Percentiles rank a stretch among this genome's conserved stretches.
phyloP scores from a whole-genome alignment of 75 land plant genomes.

The Cupressus sempervirens region DNA sequence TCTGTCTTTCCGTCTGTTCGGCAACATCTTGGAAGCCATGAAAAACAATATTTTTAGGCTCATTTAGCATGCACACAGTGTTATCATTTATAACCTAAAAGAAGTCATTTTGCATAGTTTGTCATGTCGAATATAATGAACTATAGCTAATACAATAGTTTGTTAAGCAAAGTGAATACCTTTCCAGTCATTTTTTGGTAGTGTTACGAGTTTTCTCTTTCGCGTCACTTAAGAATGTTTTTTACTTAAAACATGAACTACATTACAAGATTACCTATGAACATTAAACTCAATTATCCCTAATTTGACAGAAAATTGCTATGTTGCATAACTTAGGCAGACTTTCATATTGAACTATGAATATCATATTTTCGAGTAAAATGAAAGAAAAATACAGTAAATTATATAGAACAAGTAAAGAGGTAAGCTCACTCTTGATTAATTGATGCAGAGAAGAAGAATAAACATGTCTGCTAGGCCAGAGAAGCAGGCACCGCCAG shows the following conservation, averaged over 20 bases:
- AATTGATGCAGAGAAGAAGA: constrained; percentile 6
- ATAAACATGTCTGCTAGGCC: constrained; percentile 60
- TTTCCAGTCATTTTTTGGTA: neutral
- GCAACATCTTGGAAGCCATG: too few species aligned
- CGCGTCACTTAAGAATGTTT: neutral
- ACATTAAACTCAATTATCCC: neutral
- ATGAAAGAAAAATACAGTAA: neutral
- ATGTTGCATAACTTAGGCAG: neutral
- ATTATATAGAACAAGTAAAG: neutral
- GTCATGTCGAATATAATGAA: too few species aligned
- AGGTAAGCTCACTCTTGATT: neutral
- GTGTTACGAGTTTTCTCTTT: neutral
- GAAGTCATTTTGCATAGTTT: too few species aligned
- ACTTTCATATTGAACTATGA: neutral
- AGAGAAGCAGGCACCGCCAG: constrained; percentile 87
- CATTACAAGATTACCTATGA: neutral
- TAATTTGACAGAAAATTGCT: neutral
- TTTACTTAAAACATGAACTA: neutral
- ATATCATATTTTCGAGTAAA: neutral
- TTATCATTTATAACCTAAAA: too few species aligned
- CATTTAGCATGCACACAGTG: too few species aligned
- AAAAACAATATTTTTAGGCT: neutral
- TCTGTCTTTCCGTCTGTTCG: too few species aligned
- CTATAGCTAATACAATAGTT: neutral
- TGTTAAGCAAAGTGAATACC: neutral